phyloP scores from a whole-genome alignment of 2,329 filamentous ascomycete genomes.

The Ceratocystis lukuohia region DNA sequence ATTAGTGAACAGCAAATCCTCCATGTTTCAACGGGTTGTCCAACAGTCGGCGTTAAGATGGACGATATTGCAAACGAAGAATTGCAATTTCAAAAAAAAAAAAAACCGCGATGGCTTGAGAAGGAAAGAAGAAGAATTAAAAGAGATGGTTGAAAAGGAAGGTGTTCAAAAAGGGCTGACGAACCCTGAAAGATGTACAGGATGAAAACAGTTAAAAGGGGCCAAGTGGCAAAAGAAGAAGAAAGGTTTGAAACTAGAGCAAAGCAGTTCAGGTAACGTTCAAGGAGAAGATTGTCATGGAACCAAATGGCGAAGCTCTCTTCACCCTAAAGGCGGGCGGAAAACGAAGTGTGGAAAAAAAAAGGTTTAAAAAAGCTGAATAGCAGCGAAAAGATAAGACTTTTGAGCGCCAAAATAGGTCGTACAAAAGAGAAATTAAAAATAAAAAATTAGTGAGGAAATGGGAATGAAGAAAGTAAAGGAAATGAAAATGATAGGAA shows the following conservation, averaged over 20 bases:
- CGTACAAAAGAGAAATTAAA: background rate
- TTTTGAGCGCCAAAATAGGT: background rate
- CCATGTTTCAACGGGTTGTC: constrained; percentile 24
- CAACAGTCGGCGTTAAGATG: constrained; percentile 29
- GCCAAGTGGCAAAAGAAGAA: background rate
- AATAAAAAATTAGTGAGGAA: background rate
- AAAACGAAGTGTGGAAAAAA: constrained; percentile 5
- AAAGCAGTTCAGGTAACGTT: background rate
- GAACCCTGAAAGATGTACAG: background rate
- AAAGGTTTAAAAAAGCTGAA: background rate
- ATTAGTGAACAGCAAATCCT: constrained; percentile 9
- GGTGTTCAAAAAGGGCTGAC: constrained; percentile 3
- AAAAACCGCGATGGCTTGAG: background rate
- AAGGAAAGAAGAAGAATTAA: constrained; percentile 5
- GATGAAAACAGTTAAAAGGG: background rate
- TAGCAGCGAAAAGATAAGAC: background rate
- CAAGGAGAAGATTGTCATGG: background rate
- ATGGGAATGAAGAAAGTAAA: background rate
- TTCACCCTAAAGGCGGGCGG: constrained; percentile 12
- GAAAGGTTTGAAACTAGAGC: constrained; percentile 6
- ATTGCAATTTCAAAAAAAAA: constrained; percentile 13
- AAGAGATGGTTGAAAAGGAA: constrained; percentile 8
- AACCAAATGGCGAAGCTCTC: background rate
- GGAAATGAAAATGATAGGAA: background rate
- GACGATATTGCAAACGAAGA: constrained; percentile 22